Base-by-base conservation (phyloP, 2,329 filamentous ascomycete genomes). In the Davidsoniella neocaledoniae region DNA sequence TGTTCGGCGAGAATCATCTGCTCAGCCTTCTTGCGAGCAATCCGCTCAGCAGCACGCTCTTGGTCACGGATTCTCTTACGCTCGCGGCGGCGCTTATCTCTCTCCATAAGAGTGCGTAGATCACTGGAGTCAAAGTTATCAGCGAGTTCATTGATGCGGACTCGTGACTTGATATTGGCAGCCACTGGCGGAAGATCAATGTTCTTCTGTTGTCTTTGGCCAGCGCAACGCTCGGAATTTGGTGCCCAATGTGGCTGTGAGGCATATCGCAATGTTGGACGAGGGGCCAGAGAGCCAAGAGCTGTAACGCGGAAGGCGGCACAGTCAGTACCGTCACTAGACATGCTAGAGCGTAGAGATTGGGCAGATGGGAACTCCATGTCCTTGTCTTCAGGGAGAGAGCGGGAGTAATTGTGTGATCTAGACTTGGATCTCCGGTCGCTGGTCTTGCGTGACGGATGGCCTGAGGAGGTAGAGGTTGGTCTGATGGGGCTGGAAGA, bases 71-170 rank as follows among this genome's bases (percentile, higher is more conserved):
- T 69, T 48, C 73, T 76, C 64, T 84, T 88, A 61, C 79, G 78
- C 56, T 94, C 85, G 55, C 75, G 78, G 51, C 91, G 76, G 58
- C 88, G 77, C 56, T 81, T 74, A 59, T 98, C 91, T 53, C 91
- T 73, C 58, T 98, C 91, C 76, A 98, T 82, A 26, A 96, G 70
- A 60, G 94, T 84, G 52, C 90, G 76, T 38, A 98, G 63, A 57
- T 86, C 88, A 48, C 82, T 77, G 3, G 91, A 83, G 64, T 86
- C 86, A 49, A 98, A 71, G 53, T 85, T 82, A 60, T 96, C 84
- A 19, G 87, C 91, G 42, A 96, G 65, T 63, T 83, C 66, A 65
- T 85, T 65, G 61, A 83, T 64, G 58, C 77, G 65, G 64, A 81
- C 78, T 57, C 76, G 75, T 2, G 73, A 73, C 55, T 72, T 77